A percentile compares a stretch with the other conserved stretches of the same genome.
phyloP scores from a whole-genome alignment of 306 rosid genomes.

The Datisca glomerata region DNA sequence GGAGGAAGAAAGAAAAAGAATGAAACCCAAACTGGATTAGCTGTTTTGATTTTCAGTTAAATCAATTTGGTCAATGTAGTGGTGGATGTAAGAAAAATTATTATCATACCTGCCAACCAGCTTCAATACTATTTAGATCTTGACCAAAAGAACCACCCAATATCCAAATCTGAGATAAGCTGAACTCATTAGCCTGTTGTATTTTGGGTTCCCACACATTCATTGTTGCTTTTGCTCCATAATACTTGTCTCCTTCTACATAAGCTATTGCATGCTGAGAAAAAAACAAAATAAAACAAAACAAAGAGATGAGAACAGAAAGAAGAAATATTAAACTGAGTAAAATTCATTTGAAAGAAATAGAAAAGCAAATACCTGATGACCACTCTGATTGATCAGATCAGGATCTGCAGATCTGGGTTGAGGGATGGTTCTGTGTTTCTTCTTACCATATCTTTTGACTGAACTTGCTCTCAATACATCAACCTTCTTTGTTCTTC shows the following conservation, averaged over 20 bases:
- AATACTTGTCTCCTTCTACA: constrained; percentile 88
- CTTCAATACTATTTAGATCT: constrained; percentile 99
- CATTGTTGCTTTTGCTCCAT: constrained; percentile 94
- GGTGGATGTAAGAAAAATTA: background rate
- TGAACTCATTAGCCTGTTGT: constrained; percentile 89
- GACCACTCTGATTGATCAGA: constrained; percentile 88
- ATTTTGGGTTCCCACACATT: constrained; percentile 98
- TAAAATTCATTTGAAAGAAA: background rate
- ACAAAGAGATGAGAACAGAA: background rate
- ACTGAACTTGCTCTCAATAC: constrained; percentile 83
- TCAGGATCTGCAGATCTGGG: constrained; percentile 96
- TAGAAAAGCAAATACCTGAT: constrained; percentile 49
- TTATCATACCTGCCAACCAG: constrained; percentile 91
- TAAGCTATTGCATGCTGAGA: constrained; percentile 92
- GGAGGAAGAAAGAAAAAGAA: background rate
- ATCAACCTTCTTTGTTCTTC: constrained; percentile 85
- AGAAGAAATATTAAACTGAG: background rate
- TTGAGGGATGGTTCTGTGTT: constrained; percentile 58
- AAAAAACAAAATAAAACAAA: constrained; percentile 2
- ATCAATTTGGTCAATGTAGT: constrained; percentile 4
- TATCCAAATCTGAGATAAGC: constrained; percentile 95
- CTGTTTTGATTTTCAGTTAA: background rate
- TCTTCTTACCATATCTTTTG: constrained; percentile 83
- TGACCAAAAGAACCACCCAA: constrained; percentile 95
- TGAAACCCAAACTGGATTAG: background rate